These are phyloP conservation scores for Penicillium verhagenii DNA, from an alignment of 495 filamentous ascomycete genomes.

Conservation along the genomic window DNA sequence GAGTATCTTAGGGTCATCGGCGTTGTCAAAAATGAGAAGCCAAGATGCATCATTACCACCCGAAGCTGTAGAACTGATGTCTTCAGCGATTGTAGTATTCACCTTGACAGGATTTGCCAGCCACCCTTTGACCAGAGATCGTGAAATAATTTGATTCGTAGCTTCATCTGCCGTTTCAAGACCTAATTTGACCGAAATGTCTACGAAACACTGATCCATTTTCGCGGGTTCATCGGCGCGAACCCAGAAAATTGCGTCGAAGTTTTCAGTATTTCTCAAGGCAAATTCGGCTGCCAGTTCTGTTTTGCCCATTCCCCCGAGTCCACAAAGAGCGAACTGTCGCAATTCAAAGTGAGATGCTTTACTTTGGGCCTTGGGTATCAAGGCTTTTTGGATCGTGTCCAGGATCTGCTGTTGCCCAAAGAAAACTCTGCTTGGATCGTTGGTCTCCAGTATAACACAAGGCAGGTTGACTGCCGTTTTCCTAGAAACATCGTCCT, in stretches of 20 bases:
- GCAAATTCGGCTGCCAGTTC: slow-evolving; percentile 35
- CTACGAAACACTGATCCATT: slow-evolving; percentile 29
- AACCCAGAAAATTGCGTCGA: slow-evolving; percentile 46
- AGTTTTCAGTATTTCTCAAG: slow-evolving; percentile 18
- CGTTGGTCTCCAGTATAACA: neutral
- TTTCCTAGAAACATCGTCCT: neutral
- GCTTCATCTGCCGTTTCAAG: slow-evolving; percentile 28
- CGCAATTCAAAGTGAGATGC: neutral
- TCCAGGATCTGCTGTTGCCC: neutral
- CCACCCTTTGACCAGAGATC: slow-evolving; percentile 30
- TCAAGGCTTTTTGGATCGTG: neutral
- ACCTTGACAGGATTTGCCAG: slow-evolving; percentile 26
- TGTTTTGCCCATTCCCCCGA: slow-evolving; percentile 45
- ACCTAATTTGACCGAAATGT: slow-evolving; percentile 32
- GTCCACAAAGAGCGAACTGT: slow-evolving; percentile 34
- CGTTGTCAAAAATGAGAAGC: slow-evolving; percentile 44
- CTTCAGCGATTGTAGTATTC: slow-evolving; percentile 10
- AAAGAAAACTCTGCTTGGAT: neutral
- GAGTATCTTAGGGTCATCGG: slow-evolving; percentile 29
- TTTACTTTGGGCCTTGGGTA: neutral
- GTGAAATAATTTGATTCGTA: slow-evolving; percentile 24
- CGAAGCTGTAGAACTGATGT: slow-evolving; percentile 2
- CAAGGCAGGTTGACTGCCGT: neutral
- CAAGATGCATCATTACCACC: slow-evolving; percentile 24
- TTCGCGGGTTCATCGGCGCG: slow-evolving; percentile 31